Evolutionary conservation across 2,329 filamentous ascomycete species (phyloP).

Genomic region (Fusarium brevicatenulatum): DNA sequence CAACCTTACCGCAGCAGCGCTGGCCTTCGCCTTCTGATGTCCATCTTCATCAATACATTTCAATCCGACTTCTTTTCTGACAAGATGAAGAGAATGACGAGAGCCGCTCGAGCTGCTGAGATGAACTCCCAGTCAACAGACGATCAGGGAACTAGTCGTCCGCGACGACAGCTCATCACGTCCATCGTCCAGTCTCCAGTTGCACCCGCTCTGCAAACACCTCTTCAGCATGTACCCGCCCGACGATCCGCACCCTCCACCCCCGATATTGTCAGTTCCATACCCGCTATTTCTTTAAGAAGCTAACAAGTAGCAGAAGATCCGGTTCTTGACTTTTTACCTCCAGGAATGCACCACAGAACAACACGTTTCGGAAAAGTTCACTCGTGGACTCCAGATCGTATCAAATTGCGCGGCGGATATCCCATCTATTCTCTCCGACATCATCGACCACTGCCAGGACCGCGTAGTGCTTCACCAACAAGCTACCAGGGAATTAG

Average conservation of each 20-base stretch:
- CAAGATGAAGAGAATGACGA: neutral
- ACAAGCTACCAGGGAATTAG: neutral
- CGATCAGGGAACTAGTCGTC: neutral
- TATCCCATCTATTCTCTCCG: neutral
- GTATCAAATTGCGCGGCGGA: neutral
- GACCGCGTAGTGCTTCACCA: neutral
- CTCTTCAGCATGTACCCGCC: neutral
- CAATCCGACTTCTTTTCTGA: neutral
- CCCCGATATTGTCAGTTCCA: neutral
- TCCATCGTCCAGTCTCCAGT: neutral
- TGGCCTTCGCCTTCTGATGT: neutral
- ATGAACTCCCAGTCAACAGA: neutral
- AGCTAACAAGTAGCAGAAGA: neutral
- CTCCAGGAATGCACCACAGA: neutral
- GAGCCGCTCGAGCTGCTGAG: neutral
- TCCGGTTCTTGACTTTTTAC: neutral
- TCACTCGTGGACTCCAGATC: neutral
- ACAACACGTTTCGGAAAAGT: neutral
- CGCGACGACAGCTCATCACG: neutral
- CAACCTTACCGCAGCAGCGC: neutral
- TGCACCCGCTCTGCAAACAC: neutral
- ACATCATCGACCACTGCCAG: too few relatives aligned
- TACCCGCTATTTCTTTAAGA: rapidly evolving
- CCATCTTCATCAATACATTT: neutral
- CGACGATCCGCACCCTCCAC: neutral